Evolutionary conservation across 2,329 filamentous ascomycete species (phyloP).

Genomic region (Botrytis byssoidea): DNA sequence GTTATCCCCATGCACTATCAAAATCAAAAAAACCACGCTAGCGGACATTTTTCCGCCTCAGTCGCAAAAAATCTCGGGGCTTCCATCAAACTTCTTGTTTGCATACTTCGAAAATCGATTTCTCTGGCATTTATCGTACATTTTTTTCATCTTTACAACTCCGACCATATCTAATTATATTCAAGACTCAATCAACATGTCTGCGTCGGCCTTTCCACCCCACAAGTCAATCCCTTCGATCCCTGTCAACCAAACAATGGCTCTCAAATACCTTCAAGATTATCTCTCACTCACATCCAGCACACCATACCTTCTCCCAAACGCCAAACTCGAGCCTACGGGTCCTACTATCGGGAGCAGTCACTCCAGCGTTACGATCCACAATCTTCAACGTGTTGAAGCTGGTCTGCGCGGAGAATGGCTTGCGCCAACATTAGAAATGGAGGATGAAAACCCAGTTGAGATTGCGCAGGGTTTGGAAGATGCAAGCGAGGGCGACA

Average conservation of each 20-base stretch:
- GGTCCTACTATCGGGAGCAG: conserved; percentile 35
- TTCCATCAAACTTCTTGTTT: neutral
- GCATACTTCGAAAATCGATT: neutral
- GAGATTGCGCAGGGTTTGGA: conserved; percentile 33
- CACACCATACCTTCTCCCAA: conserved; percentile 38
- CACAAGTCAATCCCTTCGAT: conserved; percentile 31
- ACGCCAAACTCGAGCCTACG: conserved; percentile 37
- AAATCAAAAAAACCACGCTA: conserved; percentile 25
- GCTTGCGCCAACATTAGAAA: conserved; percentile 44
- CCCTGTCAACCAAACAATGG: conserved; percentile 33
- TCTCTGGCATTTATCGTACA: neutral
- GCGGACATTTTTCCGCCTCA: conserved; percentile 25
- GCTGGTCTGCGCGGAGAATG: conserved; percentile 52
- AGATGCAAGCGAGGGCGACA: conserved; percentile 31
- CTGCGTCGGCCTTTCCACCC: conserved; percentile 39
- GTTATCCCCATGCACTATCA: conserved; percentile 15
- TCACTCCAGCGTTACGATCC: conserved; percentile 46
- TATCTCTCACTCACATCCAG: conserved; percentile 35
- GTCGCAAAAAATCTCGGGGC: conserved; percentile 23
- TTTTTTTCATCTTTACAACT: neutral
- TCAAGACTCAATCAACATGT: conserved; percentile 30
- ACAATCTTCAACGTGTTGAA: conserved; percentile 53
- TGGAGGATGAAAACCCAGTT: conserved; percentile 33
- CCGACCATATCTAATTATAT: neutral
- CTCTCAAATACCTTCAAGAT: conserved; percentile 35